phyloP scores from a whole-genome alignment of 352 stramenopile species.

The Stramenopiles sp. region DNA sequence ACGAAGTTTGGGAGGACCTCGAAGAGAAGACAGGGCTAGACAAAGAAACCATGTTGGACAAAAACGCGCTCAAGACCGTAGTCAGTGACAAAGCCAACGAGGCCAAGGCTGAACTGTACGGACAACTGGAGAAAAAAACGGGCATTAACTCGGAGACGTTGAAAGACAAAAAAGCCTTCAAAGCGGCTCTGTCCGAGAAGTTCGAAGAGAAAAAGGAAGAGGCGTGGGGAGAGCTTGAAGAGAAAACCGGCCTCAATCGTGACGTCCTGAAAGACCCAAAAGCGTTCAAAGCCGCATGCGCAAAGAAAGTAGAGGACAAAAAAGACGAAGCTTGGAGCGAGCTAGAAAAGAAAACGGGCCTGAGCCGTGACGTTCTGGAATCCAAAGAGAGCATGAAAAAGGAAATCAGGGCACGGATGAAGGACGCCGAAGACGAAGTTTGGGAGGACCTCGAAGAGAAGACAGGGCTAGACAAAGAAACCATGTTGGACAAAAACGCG shows the following conservation, averaged over 20 bases:
- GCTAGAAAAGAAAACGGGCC: background rate
- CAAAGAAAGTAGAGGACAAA: background rate
- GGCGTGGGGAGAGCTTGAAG: background rate
- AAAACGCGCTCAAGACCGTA: background rate
- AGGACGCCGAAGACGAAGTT: background rate
- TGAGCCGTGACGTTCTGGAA: background rate
- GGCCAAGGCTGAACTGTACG: no score
- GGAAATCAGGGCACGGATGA: background rate
- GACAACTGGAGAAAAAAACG: background rate
- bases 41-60: background rate
- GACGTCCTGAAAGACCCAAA: background rate
- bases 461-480: background rate
- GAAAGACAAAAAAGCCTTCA: background rate
- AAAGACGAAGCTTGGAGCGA: background rate
- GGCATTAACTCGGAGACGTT: background rate
- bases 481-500: background rate
- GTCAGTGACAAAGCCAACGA: background rate
- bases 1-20: background rate
- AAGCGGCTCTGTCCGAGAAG: background rate
- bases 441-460: background rate
- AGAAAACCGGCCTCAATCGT: background rate
- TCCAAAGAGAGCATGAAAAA: background rate
- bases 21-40: background rate
- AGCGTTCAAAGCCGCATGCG: background rate
- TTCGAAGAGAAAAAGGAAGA: background rate